Evolutionary conservation across 768 basidiomycete genomes (phyloP).

Genomic region (Agaricus blazei): DNA sequence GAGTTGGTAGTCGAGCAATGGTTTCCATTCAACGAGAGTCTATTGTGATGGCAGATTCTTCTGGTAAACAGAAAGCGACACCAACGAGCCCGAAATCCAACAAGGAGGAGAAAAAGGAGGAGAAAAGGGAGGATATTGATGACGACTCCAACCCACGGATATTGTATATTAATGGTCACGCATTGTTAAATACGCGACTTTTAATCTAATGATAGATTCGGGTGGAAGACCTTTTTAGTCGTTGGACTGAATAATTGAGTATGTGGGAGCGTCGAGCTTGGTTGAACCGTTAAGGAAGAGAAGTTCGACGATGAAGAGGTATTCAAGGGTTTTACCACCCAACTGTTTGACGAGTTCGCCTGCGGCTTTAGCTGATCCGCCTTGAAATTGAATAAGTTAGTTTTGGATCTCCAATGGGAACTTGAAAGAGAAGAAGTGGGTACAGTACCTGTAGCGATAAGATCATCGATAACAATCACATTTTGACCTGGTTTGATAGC

Average conservation of each 20-base stretch:
- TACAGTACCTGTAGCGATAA: slow-evolving; percentile 83
- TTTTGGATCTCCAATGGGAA: neutral
- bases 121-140: neutral
- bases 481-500: slow-evolving; percentile 79
- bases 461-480: slow-evolving; percentile 88
- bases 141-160: slow-evolving; percentile 38
- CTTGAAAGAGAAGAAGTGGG: neutral
- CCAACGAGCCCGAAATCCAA: slow-evolving; percentile 2
- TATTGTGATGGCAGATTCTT: neutral
- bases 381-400: slow-evolving; percentile 28
- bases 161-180: slow-evolving; percentile 73
- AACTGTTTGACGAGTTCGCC: slow-evolving; percentile 81
- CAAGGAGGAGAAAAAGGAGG: slow-evolving; percentile 19
- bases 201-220: slow-evolving; percentile 37
- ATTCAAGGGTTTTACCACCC: slow-evolving; percentile 84
- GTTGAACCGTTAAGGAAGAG: slow-evolving; percentile 67
- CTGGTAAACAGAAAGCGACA: neutral
- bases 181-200: slow-evolving; percentile 71
- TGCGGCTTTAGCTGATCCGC: slow-evolving; percentile 91
- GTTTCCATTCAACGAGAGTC: slow-evolving; percentile 38
- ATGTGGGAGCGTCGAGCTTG: slow-evolving; percentile 82
- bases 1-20: slow-evolving; percentile 43
- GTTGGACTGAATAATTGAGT: slow-evolving; percentile 80
- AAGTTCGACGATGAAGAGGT: slow-evolving; percentile 90
- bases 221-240: slow-evolving; percentile 30